phyloP scores from a whole-genome alignment of 2,329 filamentous ascomycete genomes.

The Cryphonectria carpinicola region DNA sequence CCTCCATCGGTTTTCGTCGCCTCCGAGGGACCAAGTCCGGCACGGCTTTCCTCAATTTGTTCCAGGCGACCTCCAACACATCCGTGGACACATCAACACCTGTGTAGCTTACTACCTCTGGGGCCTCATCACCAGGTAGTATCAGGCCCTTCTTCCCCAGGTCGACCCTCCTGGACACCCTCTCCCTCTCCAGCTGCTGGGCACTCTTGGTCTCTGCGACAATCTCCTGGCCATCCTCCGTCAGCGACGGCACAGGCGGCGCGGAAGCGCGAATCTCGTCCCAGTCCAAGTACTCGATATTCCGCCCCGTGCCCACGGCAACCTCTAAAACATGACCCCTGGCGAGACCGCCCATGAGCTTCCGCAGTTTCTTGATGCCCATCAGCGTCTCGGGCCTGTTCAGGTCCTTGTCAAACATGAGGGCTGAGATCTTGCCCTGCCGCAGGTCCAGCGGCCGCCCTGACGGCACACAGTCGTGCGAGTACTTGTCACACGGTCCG shows the following conservation, averaged over 20 bases:
- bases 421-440: constrained; percentile 47
- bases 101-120: constrained; percentile 58
- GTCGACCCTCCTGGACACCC: constrained; percentile 30
- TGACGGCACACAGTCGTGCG: constrained; percentile 45
- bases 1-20: constrained; percentile 9
- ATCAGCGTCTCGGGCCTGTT: constrained; percentile 60
- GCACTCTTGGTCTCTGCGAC: constrained; percentile 30
- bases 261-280: constrained; percentile 40
- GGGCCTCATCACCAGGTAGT: constrained; percentile 30
- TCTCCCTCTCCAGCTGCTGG: constrained; percentile 31
- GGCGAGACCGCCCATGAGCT: constrained; percentile 51
- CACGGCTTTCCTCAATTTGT: constrained; percentile 50
- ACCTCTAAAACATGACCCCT: constrained; percentile 64
- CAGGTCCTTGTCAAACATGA: constrained; percentile 62
- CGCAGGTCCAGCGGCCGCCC: constrained; percentile 53
- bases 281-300: constrained; percentile 64
- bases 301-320: constrained; percentile 65
- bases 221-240: constrained; percentile 30
- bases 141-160: constrained; percentile 28
- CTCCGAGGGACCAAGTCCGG: constrained; percentile 38
- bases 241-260: constrained; percentile 22
- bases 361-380: constrained; percentile 58
- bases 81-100: constrained; percentile 64
- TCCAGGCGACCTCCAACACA: constrained; percentile 62
- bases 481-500: constrained; percentile 31